Percentiles rank a stretch among this genome's conserved stretches.
phyloP scores from a whole-genome alignment of 2,329 filamentous ascomycete genomes.

The Dichotomopilus funicola region DNA sequence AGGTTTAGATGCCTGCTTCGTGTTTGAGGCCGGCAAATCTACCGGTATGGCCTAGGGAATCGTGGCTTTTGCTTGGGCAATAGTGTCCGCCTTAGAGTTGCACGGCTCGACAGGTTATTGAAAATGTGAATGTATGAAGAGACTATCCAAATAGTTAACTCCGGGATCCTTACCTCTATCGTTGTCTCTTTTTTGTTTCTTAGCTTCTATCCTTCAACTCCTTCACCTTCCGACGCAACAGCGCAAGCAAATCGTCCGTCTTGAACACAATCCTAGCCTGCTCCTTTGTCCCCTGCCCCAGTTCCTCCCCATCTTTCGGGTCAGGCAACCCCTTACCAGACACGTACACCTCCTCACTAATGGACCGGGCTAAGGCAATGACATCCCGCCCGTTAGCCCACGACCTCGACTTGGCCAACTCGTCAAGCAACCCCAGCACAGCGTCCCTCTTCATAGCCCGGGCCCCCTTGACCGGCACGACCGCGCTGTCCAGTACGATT shows the following conservation, averaged over 20 bases:
- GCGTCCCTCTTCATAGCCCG: too few relatives aligned
- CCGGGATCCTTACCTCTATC: background rate
- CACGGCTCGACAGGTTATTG: too few relatives aligned
- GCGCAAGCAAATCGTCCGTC: background rate
- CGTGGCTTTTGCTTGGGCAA: too few relatives aligned
- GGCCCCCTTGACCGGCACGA: background rate
- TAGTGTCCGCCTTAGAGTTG: too few relatives aligned
- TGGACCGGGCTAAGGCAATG: background rate
- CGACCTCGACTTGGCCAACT: background rate
- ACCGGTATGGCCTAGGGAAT: too few relatives aligned
- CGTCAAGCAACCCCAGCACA: background rate
- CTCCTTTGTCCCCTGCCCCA: background rate
- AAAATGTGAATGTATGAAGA: too few relatives aligned
- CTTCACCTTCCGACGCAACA: background rate
- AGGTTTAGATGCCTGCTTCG: too few relatives aligned
- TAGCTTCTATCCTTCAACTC: background rate
- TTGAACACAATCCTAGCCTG: background rate
- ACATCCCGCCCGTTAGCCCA: background rate
- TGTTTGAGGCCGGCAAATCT: too few relatives aligned
- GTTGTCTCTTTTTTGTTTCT: background rate
- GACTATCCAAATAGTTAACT: too few relatives aligned
- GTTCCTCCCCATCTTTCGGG: too few relatives aligned
- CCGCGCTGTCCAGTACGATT: background rate
- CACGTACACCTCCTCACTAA: background rate
- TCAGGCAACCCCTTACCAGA: background rate